Evolutionary conservation across 345 rosid species (phyloP), one percentile per base, ranked within the genome.

Genomic region (Citrus cavaleriei): DNA sequence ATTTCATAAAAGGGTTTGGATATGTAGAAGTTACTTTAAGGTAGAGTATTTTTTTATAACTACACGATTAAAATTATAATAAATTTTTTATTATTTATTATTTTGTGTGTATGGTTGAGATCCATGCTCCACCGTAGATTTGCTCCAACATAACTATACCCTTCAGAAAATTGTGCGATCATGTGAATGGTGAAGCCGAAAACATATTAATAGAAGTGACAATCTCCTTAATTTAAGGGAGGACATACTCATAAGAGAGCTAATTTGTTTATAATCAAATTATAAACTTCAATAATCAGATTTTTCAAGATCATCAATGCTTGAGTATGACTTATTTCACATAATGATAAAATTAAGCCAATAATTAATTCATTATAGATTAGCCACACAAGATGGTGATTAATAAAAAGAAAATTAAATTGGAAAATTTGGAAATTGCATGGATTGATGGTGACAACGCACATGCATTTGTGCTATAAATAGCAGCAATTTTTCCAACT

Each of bases 381-480:
- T 59, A 59, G 54, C 10, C 63, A 34, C 63, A 34, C 75, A 57
- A 13, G 24, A 49, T n/a, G 49, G 21, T 12, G 35, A 55, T 72
- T 57, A 22, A 42, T 68, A 25, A 70, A 51, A 4, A 51, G 2
- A 32, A 54, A 16, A 32, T 10, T 3, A 14, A 73, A 9, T 3
- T 27, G 12, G 28, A 1, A 30, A 40, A 42, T 13, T 60, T 28
- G 19, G 46, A 7, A 61, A 61, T 78, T 51, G 49, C 65, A 42
- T 74, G 62, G 63, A 78, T 71, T 70, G 81, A 78, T 61, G 51
- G 71, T 30, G 54, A 70, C 70, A 32, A 62, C 13, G 70, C 81
- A 78, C 76, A 63, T 78, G 81, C 76, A 46, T 62, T 58, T 71
- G 51, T 40, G 64, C 57, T 72, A 71, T 78, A 71, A 61, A 78